A percentile compares a stretch with the other conserved stretches of the same genome.
Conservation (phyloP, 495 filamentous ascomycete genomes). For the Aspergillus bridgeri region DNA sequence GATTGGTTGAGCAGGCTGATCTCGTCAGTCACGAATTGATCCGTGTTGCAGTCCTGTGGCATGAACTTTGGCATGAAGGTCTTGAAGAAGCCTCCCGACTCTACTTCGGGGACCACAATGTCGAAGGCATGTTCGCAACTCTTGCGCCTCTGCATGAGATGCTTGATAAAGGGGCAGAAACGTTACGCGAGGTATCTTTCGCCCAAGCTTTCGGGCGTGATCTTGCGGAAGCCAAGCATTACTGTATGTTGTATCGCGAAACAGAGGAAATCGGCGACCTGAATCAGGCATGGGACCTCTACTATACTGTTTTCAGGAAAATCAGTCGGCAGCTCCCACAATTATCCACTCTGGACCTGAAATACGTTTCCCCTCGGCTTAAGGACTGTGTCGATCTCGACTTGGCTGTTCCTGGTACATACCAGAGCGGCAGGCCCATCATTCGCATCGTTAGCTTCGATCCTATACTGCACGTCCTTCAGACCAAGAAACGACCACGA, state of each 20-base stretch:
- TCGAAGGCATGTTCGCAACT: conserved; percentile 93
- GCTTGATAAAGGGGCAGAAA: conserved; percentile 86
- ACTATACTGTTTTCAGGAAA: conserved; percentile 94
- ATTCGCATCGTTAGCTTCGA: conserved; percentile 88
- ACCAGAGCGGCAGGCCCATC: conserved; percentile 80
- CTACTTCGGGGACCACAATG: conserved; percentile 91
- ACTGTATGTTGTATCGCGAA: conserved; percentile 84
- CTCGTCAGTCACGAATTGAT: conserved; percentile 93
- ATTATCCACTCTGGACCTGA: conserved; percentile 85
- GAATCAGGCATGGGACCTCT: conserved; percentile 97
- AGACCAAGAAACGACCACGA: conserved; percentile 91
- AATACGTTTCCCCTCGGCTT: conserved; percentile 92
- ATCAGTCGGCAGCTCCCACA: conserved; percentile 93
- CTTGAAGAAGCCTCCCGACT: conserved; percentile 92
- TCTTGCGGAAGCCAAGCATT: conserved; percentile 88
- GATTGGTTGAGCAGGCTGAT: conserved; percentile 91
- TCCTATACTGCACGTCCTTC: conserved; percentile 82
- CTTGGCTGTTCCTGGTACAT: conserved; percentile 90
- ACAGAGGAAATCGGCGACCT: conserved; percentile 88
- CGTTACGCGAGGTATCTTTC: conserved; percentile 92
- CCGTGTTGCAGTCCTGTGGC: conserved; percentile 94
- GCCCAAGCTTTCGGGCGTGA: conserved; percentile 97
- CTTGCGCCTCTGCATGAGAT: conserved; percentile 87
- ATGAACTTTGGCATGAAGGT: conserved; percentile 99
- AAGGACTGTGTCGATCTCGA: conserved; percentile 79